Percentiles rank a stretch among this genome's conserved stretches.
Evolutionary conservation across 495 filamentous ascomycete genomes (phyloP).

Genomic region (Zalerion maritima): DNA sequence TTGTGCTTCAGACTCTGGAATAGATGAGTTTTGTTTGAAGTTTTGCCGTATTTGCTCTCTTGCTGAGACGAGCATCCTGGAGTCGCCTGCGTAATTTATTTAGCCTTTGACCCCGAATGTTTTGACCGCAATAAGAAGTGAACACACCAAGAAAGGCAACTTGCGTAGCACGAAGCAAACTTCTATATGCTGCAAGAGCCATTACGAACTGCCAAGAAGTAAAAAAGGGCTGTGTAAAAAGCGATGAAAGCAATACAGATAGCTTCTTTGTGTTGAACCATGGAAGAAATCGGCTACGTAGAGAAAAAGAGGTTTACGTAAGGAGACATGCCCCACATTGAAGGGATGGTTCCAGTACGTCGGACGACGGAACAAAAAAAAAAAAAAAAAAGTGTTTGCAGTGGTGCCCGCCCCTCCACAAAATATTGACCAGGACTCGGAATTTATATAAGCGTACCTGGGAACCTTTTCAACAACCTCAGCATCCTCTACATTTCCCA

Average conservation of each 20-base stretch:
- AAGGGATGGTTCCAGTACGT: too few relatives aligned
- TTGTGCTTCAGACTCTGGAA: constrained; percentile 35
- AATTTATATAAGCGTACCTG: too few relatives aligned
- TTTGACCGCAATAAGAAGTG: background rate
- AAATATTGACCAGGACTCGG: background rate
- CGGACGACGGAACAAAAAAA: constrained; percentile 27
- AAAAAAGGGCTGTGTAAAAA: too few relatives aligned
- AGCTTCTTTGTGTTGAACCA: too few relatives aligned
- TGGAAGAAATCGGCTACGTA: too few relatives aligned
- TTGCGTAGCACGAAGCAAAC: constrained; percentile 65
- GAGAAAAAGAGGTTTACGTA: too few relatives aligned
- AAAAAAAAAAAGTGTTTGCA: constrained; percentile 6
- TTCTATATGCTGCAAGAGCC: constrained; percentile 67
- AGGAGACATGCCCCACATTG: too few relatives aligned
- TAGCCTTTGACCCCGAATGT: background rate
- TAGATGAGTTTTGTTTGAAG: constrained; percentile 50
- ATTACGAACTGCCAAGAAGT: constrained; percentile 30
- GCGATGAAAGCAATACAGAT: too few relatives aligned
- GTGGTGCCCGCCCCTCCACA: background rate
- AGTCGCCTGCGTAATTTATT: constrained; percentile 42
- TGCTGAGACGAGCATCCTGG: constrained; percentile 50
- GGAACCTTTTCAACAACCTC: background rate
- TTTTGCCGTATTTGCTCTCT: constrained; percentile 47
- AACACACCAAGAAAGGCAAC: constrained; percentile 67
- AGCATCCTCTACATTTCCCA: background rate